These are phyloP conservation scores for Solanum appendiculatum DNA, from an alignment of 257 asterid species.

Conservation along the genomic window DNA sequence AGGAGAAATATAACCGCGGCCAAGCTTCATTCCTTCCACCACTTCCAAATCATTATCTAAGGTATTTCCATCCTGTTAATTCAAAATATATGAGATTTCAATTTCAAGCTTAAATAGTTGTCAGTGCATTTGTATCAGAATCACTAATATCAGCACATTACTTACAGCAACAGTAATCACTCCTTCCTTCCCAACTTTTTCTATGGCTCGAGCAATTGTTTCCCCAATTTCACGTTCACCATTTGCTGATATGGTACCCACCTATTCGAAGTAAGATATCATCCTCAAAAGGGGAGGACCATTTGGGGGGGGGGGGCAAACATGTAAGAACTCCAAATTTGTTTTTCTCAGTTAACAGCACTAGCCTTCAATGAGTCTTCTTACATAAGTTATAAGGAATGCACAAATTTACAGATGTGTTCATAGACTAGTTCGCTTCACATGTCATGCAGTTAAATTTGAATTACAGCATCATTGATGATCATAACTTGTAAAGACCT, in stretches of 20 bases:
- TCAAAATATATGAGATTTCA: background rate
- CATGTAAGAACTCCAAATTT: background rate
- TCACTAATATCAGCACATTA: background rate
- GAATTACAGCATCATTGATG: background rate
- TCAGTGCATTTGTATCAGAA: background rate
- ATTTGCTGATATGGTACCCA: conserved; percentile 83
- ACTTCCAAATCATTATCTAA: conserved; percentile 81
- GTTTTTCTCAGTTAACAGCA: background rate
- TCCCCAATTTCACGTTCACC: conserved; percentile 90
- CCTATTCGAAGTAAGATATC: conserved; percentile 30
- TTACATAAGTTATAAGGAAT: background rate
- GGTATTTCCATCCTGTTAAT: conserved; percentile 72
- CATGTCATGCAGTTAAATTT: background rate
- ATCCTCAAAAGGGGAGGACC: background rate
- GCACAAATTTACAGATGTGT: background rate
- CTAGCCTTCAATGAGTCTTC: background rate
- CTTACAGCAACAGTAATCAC: conserved; percentile 73
- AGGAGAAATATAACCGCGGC: conserved; percentile 89
- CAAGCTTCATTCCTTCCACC: conserved; percentile 95
- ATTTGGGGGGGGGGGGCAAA: conserved; percentile 3
- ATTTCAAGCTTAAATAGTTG: background rate
- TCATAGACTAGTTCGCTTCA: background rate
- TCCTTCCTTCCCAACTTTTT: conserved; percentile 95
- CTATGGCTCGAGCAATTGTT: conserved; percentile 79
- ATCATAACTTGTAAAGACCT: background rate